Percentiles rank a stretch among this genome's conserved stretches.
Conservation (phyloP, 768 basidiomycete genomes). For the Agrocybe praecox region DNA sequence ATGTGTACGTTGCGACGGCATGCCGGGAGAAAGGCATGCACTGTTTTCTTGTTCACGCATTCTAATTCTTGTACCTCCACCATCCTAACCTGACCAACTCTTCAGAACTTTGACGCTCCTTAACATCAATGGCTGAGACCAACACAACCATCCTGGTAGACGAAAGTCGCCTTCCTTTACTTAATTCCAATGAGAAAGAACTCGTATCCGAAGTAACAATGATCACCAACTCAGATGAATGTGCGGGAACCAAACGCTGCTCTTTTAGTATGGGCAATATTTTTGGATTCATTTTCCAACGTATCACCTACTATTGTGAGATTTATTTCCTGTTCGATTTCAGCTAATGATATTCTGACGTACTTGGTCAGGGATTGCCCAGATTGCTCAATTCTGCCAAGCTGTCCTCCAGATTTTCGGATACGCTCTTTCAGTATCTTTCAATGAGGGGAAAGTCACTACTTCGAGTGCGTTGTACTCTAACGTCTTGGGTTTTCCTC, state of each 20-base stretch:
- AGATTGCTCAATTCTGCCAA: conserved; percentile 3
- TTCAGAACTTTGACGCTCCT: conserved; percentile 2
- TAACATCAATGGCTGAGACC: neutral
- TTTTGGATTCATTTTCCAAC: neutral
- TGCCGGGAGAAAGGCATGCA: neutral
- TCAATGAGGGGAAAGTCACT: neutral
- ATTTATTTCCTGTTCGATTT: neutral
- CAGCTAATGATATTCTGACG: neutral
- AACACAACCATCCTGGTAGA: neutral
- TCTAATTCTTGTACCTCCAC: neutral
- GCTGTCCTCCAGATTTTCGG: conserved; percentile 1
- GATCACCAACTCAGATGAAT: neutral
- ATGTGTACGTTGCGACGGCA: neutral
- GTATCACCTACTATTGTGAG: conserved; percentile 2
- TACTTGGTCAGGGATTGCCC: neutral
- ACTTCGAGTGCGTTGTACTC: neutral
- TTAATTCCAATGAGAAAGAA: neutral
- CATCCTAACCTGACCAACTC: neutral
- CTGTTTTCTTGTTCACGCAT: neutral
- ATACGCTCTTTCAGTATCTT: neutral
- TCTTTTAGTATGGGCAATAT: neutral
- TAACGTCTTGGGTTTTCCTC: neutral
- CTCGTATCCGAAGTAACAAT: neutral
- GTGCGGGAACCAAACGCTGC: neutral
- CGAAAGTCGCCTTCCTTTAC: neutral